Percentiles rank a stretch among this genome's conserved stretches.
Conservation (phyloP, 768 basidiomycete genomes). For the Cystobasidium tubakii region DNA sequence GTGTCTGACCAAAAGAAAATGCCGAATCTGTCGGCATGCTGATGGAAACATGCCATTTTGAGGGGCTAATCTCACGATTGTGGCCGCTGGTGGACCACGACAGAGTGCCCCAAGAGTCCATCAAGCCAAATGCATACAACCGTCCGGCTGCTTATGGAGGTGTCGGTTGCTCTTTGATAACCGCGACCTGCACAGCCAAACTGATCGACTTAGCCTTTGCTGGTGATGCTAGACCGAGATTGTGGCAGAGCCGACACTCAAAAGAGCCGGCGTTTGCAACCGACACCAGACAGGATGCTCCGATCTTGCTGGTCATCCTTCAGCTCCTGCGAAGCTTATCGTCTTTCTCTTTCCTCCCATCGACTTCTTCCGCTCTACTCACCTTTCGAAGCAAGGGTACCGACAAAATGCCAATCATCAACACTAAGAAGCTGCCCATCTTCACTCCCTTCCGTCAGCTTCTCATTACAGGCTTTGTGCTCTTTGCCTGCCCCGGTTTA, state of each 20-base stretch:
- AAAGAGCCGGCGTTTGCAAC: background rate
- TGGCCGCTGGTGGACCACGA: too few relatives aligned
- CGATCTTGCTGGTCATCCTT: background rate
- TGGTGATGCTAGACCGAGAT: background rate
- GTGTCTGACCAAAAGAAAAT: background rate
- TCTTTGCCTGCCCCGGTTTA: conserved; percentile 25
- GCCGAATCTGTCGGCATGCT: background rate
- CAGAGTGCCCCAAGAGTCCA: too few relatives aligned
- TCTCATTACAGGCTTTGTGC: conserved; percentile 13
- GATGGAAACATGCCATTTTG: background rate
- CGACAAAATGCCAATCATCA: background rate
- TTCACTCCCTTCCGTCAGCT: conserved; percentile 8
- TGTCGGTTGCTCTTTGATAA: too few relatives aligned
- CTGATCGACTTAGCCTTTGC: too few relatives aligned
- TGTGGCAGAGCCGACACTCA: background rate
- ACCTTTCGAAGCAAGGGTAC: background rate
- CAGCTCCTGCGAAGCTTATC: background rate
- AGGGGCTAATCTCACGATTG: too few relatives aligned
- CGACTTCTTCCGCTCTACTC: too few relatives aligned
- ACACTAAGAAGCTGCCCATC: conserved; percentile 5
- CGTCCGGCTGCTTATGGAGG: too few relatives aligned
- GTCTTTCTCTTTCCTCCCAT: too few relatives aligned
- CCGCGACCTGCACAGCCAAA: too few relatives aligned
- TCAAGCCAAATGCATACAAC: too few relatives aligned
- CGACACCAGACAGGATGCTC: background rate